Conservation (phyloP, 345 rosid species). For the Eucalyptus paniculata region DNA sequence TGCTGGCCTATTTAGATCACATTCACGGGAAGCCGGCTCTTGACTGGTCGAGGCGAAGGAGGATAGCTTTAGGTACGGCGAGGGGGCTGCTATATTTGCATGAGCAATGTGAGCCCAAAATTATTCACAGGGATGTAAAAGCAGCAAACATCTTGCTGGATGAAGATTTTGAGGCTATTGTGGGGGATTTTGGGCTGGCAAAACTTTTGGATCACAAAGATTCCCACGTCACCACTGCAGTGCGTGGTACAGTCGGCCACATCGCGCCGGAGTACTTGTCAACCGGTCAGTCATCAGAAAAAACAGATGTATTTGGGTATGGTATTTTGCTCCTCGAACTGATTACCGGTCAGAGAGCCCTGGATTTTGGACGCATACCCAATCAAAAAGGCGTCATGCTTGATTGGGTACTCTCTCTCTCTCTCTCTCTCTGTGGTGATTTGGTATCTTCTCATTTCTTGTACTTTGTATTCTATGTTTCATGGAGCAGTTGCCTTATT, state of each 20-base stretch:
- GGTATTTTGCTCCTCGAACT: slow-evolving; percentile 89
- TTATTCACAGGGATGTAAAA: slow-evolving; percentile 83
- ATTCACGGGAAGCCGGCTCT: slow-evolving; percentile 52
- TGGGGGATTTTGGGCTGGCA: slow-evolving; percentile 90
- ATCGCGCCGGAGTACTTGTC: slow-evolving; percentile 89
- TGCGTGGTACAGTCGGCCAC: slow-evolving; percentile 84
- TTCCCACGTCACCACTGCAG: slow-evolving; percentile 83
- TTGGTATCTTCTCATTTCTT: neutral
- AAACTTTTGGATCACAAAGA: slow-evolving; percentile 88
- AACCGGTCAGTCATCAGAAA: slow-evolving; percentile 76
- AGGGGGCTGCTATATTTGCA: slow-evolving; percentile 74
- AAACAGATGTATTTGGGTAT: slow-evolving; percentile 86
- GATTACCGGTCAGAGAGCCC: slow-evolving; percentile 73
- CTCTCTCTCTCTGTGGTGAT: neutral
- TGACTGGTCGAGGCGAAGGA: slow-evolving; percentile 76
- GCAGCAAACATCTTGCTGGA: slow-evolving; percentile 85
- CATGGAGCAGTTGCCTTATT: neutral
- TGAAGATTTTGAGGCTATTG: slow-evolving; percentile 80
- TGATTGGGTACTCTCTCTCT: slow-evolving; percentile 50
- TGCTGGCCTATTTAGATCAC: slow-evolving; percentile 24
- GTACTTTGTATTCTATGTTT: neutral
- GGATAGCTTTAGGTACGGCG: slow-evolving; percentile 77
- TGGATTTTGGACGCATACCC: slow-evolving; percentile 71
- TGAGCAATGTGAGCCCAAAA: slow-evolving; percentile 87
- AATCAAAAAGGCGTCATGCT: slow-evolving; percentile 89